Conservation (phyloP, 2,329 filamentous ascomycete genomes). For the Sporothrix protearum region DNA sequence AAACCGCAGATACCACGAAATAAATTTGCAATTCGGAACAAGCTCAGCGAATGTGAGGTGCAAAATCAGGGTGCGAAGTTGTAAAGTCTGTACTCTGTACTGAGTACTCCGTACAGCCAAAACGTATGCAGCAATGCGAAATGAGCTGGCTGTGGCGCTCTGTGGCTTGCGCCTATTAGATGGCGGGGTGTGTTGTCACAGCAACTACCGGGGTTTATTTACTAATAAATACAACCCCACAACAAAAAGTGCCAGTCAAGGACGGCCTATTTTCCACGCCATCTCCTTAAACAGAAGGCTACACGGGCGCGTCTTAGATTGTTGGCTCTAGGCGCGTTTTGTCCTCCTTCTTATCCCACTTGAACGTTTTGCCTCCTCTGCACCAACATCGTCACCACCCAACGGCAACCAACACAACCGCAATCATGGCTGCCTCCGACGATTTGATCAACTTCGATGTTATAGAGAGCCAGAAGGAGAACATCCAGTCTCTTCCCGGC, state of each 20-base stretch:
- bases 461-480: constrained; percentile 96
- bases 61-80: not conserved
- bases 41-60: not conserved
- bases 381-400: not conserved
- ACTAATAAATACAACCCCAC: constrained; percentile 27
- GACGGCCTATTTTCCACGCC: not conserved
- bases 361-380: not conserved
- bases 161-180: not conserved
- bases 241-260: constrained; percentile 14
- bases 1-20: constrained; percentile 24
- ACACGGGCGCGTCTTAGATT: constrained; percentile 19
- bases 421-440: constrained; percentile 32
- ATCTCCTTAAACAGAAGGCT: constrained; percentile 9
- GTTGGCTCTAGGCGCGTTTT: not conserved
- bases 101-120: not conserved
- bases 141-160: not conserved
- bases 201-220: constrained; percentile 27
- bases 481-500: constrained; percentile 88
- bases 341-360: not conserved
- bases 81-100: too few relatives aligned
- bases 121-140: too few relatives aligned
- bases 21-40: constrained; percentile 18
- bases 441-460: constrained; percentile 76
- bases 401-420: not conserved
- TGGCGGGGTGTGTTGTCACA: constrained; percentile 24